Conservation (phyloP, 2,329 filamentous ascomycete species). For the Talaromyces rugulosus region DNA sequence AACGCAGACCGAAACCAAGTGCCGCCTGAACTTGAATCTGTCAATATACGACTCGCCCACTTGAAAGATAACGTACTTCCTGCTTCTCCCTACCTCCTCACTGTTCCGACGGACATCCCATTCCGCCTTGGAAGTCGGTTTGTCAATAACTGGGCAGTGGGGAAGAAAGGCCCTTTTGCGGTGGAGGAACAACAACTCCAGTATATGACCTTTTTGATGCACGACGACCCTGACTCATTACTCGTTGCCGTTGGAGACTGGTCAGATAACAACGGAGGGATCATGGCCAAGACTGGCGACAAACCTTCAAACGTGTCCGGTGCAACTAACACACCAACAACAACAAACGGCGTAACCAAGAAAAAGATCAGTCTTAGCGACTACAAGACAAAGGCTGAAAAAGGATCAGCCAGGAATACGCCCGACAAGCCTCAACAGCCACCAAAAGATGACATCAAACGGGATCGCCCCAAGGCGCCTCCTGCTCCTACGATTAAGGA, state of each 20-base stretch:
- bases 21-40: constrained; percentile 22
- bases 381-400: constrained; percentile 55
- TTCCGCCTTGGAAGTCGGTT: constrained; percentile 40
- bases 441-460: constrained; percentile 11
- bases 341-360: constrained; percentile 40
- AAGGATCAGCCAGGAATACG: constrained; percentile 10
- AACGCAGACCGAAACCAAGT: constrained; percentile 17
- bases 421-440: not conserved
- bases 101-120: constrained; percentile 43
- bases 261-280: constrained; percentile 46
- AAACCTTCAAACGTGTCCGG: constrained; percentile 24
- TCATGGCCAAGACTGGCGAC: constrained; percentile 39
- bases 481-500: constrained; percentile 5
- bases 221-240: constrained; percentile 52
- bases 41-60: constrained; percentile 35
- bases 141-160: constrained; percentile 45
- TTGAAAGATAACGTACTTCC: constrained; percentile 41
- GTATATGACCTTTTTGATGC: constrained; percentile 59
- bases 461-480: constrained; percentile 17
- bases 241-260: constrained; percentile 52
- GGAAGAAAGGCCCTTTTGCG: constrained; percentile 50
- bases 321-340: constrained; percentile 28
- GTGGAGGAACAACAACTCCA: constrained; percentile 55
- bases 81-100: constrained; percentile 43
- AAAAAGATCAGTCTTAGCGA: constrained; percentile 61